These are phyloP conservation scores for Heliamphora exappendiculata DNA, from an alignment of 148 eudicot genomes.

Conservation along the genomic window DNA sequence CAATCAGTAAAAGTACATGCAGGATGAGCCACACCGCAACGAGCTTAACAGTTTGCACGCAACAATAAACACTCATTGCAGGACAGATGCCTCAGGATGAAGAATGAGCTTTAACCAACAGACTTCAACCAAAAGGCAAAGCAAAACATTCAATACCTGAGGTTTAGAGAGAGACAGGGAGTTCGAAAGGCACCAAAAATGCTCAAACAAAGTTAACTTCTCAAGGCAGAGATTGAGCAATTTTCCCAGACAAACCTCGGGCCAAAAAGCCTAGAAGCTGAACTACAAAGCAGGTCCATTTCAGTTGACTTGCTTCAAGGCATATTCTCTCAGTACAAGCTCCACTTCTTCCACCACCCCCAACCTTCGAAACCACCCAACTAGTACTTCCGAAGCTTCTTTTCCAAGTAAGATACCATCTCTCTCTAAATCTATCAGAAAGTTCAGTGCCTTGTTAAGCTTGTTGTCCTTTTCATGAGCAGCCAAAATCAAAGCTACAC, in stretches of 20 bases:
- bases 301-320: constrained; percentile 15
- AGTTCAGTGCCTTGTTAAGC: constrained; percentile 58
- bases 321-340: constrained; percentile 53
- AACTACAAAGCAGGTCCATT: neutral
- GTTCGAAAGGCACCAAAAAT: neutral
- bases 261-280: neutral
- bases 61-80: too few relatives aligned
- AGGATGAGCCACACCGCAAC: neutral
- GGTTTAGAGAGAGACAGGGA: neutral
- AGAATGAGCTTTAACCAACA: neutral
- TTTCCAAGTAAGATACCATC: constrained; percentile 56
- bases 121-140: neutral
- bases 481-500: constrained; percentile 60
- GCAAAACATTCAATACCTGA: neutral
- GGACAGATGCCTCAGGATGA: neutral
- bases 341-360: constrained; percentile 86
- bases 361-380: constrained; percentile 62
- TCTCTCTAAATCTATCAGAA: constrained; percentile 57
- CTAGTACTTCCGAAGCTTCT: constrained; percentile 65
- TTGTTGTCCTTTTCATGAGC: constrained; percentile 62
- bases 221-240: neutral
- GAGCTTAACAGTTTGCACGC: neutral
- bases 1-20: neutral
- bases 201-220: neutral
- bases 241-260: neutral